Evolutionary conservation across 2,329 filamentous ascomycete species (phyloP), one percentile per base, ranked within the genome.

Genomic region (Elsinoe necatrix): DNA sequence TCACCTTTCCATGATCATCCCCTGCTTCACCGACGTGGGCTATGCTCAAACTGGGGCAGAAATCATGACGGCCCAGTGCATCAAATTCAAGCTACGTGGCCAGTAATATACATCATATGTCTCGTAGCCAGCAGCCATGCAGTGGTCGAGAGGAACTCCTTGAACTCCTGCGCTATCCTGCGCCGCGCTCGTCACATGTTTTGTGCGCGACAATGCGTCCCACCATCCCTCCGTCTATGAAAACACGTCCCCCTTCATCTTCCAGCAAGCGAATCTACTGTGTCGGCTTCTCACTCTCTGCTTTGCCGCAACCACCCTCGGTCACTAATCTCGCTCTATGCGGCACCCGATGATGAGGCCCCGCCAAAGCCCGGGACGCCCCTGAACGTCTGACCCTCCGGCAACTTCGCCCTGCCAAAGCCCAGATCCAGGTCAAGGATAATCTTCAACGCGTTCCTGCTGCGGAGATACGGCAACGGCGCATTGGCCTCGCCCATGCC

Each of bases 391-490:
- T 57, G 41, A 7, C 59, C 55, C 27, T 61, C 57, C 5, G 59
- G 57, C 47, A 59, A 14, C 71, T 81, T 83, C 59, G 87, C 74
- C 63, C 84, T 82, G 60, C 92, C 92, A 76, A 97, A 96, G 69
- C 95, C 87, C 74, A 93, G 85, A 68, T 97, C 92, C 60, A 97
- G 77, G 71, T 97, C 92, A 50, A 96, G 81, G 65, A 97, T 92
- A 65, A 96, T 88, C 80, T 96, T 96, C 64, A 97, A 78, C 9
- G 92, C 92, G 69, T 96, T 97, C 59, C 90, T 80, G 72, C 88
- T 95, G 64, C 84, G 75, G 62, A 87, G 71, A 67, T 85, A 86
- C 27, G 83, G 81, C 60, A 86, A 70, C 45, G 83, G 81, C 14
- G 80, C 79, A 59, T 74, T 83, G 60, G 83, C 84, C 63, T 84